Evolutionary conservation across 176 grass and related monocot genomes (phyloP), one percentile per base, ranked within the genome.

Genomic region (Guadua angustifolia): DNA sequence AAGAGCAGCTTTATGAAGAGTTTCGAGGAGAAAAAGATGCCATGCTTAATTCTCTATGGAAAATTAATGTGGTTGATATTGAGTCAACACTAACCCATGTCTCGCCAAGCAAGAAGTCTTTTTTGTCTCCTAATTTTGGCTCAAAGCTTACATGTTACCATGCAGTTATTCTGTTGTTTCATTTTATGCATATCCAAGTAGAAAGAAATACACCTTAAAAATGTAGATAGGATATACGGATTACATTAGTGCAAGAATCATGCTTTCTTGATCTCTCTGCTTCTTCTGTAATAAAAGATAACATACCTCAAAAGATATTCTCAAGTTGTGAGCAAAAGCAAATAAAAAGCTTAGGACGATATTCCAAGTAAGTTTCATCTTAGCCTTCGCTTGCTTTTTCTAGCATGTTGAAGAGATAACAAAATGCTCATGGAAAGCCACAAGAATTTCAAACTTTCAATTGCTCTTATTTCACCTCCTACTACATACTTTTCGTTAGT

Each of bases 301-400:
- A 56, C 85, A 89, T 68, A 14, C 83, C 12, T 89, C 21, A 3
- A 99, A 92, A 87, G 96, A 99, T 51, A 79, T 86, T 72, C 64
- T 99, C 39, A 99, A 94, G 83, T 82, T 86, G 56, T 73, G 91
- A 85, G 93, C 89, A 24, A 95, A 88, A 81, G 96, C 80, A 2
- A 85, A 94, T 63, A 99, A 94, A 79, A 99, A 99, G 69, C 85
- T 99, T 9, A 93, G 96, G 74, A 95, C 84, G 0, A 89, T 99
- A 92, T 94, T 99, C 77, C 96, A 99, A 83, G 96, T 92, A 91
- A 86, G 91, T 74, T 71, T 15, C 49, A 29, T 52, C 68, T 84
- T 44, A 59, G 35, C 25, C 13, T 86, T 75, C 17, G 8, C 59
- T 36, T 55, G 2, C 26, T 60, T 43, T 17, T 79, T 53, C 16